phyloP scores from a whole-genome alignment of 495 filamentous ascomycete species.

The Annulohypoxylon bovei region DNA sequence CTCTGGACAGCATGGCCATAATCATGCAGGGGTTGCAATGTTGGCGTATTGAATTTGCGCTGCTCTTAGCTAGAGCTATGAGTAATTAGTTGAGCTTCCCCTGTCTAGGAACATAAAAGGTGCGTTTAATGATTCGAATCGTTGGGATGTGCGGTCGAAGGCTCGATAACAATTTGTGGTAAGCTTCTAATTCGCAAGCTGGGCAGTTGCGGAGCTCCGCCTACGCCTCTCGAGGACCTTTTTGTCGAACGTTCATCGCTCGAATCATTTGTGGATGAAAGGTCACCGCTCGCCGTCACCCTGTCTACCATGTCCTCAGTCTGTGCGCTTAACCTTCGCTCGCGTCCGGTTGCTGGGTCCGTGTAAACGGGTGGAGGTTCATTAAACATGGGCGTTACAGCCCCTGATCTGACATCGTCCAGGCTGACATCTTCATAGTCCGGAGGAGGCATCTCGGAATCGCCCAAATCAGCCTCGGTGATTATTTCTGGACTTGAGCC shows the following conservation, averaged over 20 bases:
- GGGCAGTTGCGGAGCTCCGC: slow-evolving; percentile 54
- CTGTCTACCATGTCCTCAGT: slow-evolving; percentile 43
- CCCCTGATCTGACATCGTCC: slow-evolving; percentile 52
- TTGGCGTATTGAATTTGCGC: not conserved
- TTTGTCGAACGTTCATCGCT: slow-evolving; percentile 15
- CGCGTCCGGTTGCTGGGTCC: slow-evolving; percentile 46
- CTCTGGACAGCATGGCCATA: not conserved
- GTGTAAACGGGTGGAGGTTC: slow-evolving; percentile 64
- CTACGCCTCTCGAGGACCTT: slow-evolving; percentile 46
- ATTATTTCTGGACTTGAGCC: slow-evolving; percentile 54
- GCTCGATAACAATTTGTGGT: slow-evolving; percentile 64
- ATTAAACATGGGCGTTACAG: slow-evolving; percentile 48
- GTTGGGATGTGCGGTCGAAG: slow-evolving; percentile 53
- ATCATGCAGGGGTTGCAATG: not conserved
- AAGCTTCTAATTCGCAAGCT: slow-evolving; percentile 55
- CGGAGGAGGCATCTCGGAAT: slow-evolving; percentile 60
- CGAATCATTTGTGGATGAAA: slow-evolving; percentile 24
- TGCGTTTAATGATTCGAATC: slow-evolving; percentile 9
- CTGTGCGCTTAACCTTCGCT: slow-evolving; percentile 47
- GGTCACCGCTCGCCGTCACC: slow-evolving; percentile 39
- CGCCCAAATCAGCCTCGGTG: slow-evolving; percentile 58
- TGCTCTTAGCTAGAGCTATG: not conserved
- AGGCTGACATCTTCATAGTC: slow-evolving; percentile 66
- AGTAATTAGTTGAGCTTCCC: not conserved
- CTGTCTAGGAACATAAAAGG: not conserved